Conservation (phyloP, 495 filamentous ascomycete species). For the Pyronema domesticum region DNA sequence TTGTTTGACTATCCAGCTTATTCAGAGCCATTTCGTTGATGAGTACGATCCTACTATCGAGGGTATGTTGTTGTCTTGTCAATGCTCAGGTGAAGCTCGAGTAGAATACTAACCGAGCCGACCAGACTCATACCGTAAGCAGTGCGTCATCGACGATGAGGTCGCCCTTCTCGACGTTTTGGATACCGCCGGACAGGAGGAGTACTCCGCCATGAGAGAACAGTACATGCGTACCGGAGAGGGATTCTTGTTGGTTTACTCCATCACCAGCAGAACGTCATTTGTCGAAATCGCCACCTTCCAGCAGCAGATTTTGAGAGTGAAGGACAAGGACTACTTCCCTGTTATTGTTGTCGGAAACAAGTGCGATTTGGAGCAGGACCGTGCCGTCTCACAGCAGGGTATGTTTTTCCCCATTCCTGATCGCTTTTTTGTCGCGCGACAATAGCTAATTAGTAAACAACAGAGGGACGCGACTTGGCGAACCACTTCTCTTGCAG, state of each 20-base stretch:
- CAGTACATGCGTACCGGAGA: constrained; percentile 99
- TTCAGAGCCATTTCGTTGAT: constrained; percentile 97
- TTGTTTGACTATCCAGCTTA: constrained; percentile 96
- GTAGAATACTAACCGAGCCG: constrained; percentile 3
- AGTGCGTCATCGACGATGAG: constrained; percentile 96
- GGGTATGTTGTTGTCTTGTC: constrained; percentile 39
- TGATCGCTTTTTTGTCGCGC: background rate
- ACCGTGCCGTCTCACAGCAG: constrained; percentile 76
- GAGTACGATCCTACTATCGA: constrained; percentile 99
- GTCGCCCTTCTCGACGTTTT: constrained; percentile 92
- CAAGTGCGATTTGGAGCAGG: constrained; percentile 91
- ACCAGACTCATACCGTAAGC: constrained; percentile 96
- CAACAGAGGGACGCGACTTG: constrained; percentile 70
- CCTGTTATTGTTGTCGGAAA: constrained; percentile 99
- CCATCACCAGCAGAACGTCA: constrained; percentile 87
- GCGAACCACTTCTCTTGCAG: constrained; percentile 81
- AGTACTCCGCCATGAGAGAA: constrained; percentile 98
- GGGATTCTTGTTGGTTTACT: constrained; percentile 94
- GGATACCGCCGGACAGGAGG: constrained; percentile 95
- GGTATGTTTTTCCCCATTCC: constrained; percentile 37
- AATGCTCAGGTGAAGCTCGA: background rate
- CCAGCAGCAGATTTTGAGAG: constrained; percentile 92
- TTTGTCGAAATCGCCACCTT: constrained; percentile 98
- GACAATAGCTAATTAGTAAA: background rate
- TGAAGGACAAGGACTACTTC: constrained; percentile 99